Base-by-base conservation (phyloP, 2,329 filamentous ascomycete genomes). In the Coniochaeta pulveracea region DNA sequence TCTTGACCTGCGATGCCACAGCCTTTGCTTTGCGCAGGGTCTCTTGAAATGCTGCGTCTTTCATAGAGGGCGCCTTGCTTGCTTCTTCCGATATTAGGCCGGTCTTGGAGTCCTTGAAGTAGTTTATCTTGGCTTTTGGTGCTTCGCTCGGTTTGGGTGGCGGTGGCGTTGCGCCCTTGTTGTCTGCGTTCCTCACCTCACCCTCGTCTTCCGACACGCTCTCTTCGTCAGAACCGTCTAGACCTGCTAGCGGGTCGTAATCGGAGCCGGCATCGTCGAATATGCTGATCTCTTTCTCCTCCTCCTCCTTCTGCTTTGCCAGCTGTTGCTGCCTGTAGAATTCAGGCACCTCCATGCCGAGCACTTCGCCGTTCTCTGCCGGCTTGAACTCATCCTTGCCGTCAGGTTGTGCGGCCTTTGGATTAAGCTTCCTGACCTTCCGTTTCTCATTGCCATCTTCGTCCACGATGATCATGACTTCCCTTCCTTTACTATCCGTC, bases 1-100 rank as follows among this genome's bases (percentile, higher is more conserved):
- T 62, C 58, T 52, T 60, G 14, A 51, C 50, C 44, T 51, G 54
- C 37, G 63, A 63, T 54, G 69, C 61, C 35, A 85, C 64, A 8
- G 74, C 63, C 12, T 82, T 81, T 8, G 89, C 89, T 54, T 86
- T 86, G 56, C 86, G 85, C 47, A 98, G 69, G 0, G 85, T 85
- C 4, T 85, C 85, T 42, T 86, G 68, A 40, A 94, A 79, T 3
- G 80, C 74, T 3, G 85, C 81, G 47, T 95, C 85, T 17, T 68
- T 70, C 47, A 80, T 71, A 4, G 72, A 74, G 2, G 71, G 67
- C 2, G 59, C 58, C 39, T 64, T 65, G 30, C 61, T 57, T 10
- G 54, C 52, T 41, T 72, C 63, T 27, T 71, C 64, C 1, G 69
- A 69, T 11, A 72, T 59, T 25, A 76, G 60, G 4, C 57, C 57